A percentile compares a stretch with the other conserved stretches of the same genome.
Conservation (phyloP, 1,139 yeast species). For the Pichia sp. region DNA sequence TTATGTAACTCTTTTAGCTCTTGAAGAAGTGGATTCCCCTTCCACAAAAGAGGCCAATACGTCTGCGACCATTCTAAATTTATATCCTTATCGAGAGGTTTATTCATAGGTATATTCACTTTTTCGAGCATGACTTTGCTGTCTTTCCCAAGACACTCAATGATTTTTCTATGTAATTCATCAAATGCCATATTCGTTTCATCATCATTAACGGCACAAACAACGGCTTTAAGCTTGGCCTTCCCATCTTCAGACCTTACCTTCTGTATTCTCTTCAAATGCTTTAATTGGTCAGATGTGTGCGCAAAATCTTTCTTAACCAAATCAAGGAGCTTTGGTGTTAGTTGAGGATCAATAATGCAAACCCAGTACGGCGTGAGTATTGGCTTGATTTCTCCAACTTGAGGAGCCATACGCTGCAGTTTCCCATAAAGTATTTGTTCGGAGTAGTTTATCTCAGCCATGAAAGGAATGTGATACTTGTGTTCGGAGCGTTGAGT, state of each 20-base stretch:
- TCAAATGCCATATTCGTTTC: slow-evolving; percentile 10
- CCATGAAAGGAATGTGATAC: too few relatives aligned
- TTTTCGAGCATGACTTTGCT: slow-evolving; percentile 22
- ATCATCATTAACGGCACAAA: slow-evolving; percentile 17
- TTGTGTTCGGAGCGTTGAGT: too few relatives aligned
- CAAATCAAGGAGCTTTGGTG: slow-evolving; percentile 29
- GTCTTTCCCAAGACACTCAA: slow-evolving; percentile 13
- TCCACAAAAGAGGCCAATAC: slow-evolving; percentile 91
- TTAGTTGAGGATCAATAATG: slow-evolving; percentile 36
- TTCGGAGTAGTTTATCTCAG: too few relatives aligned
- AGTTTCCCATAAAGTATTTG: slow-evolving; percentile 41
- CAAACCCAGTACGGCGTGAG: slow-evolving; percentile 53
- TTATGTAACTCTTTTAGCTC: slow-evolving; percentile 44
- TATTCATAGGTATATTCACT: slow-evolving; percentile 39
- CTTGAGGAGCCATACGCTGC: slow-evolving; percentile 35
- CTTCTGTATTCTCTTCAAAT: slow-evolving; percentile 33
- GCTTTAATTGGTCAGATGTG: slow-evolving; percentile 36
- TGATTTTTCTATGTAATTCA: slow-evolving; percentile 15
- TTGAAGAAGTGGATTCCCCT: slow-evolving; percentile 83
- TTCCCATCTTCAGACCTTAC: slow-evolving; percentile 19
- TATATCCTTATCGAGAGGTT: slow-evolving; percentile 59
- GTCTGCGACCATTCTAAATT: slow-evolving; percentile 54
- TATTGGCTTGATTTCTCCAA: slow-evolving; percentile 26
- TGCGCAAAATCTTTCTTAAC: slow-evolving; percentile 21
- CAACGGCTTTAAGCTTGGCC: slow-evolving; percentile 28